phyloP scores from a whole-genome alignment of 352 stramenopile species.

The Hyaloperonospora brassicae region DNA sequence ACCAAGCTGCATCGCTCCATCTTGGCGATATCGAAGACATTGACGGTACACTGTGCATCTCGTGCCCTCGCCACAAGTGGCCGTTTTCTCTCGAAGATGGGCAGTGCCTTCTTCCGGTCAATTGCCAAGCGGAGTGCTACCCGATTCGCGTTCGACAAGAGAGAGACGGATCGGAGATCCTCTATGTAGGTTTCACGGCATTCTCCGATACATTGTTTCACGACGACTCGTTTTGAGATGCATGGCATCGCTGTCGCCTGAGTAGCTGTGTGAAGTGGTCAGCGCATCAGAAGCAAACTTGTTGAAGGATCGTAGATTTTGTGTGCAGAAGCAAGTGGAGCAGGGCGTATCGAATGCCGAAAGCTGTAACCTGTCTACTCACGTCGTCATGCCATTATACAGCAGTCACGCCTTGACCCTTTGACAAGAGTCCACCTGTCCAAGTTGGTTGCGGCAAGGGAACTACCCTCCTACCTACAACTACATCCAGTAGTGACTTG shows the following conservation, averaged over 20 bases:
- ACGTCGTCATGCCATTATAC: too few relatives aligned
- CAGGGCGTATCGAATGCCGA: not conserved
- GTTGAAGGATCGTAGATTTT: too few relatives aligned
- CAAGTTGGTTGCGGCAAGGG: too few relatives aligned
- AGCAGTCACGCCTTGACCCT: too few relatives aligned
- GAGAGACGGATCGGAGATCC: slow-evolving; percentile 33
- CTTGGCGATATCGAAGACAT: slow-evolving; percentile 85
- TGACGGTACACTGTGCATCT: slow-evolving; percentile 56
- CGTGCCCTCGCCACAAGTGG: slow-evolving; percentile 76
- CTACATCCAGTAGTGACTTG: too few relatives aligned
- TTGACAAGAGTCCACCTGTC: too few relatives aligned
- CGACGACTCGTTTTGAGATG: slow-evolving; percentile 58
- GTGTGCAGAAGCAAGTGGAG: not conserved
- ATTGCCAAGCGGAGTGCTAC: slow-evolving; percentile 50
- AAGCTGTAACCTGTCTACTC: too few relatives aligned
- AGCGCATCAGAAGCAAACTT: too few relatives aligned
- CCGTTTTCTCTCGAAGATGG: slow-evolving; percentile 74
- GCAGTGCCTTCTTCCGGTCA: slow-evolving; percentile 47
- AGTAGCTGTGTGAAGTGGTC: too few relatives aligned
- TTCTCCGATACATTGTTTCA: slow-evolving; percentile 57
- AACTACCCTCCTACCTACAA: too few relatives aligned
- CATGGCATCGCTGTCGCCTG: too few relatives aligned
- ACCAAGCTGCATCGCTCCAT: slow-evolving; percentile 71
- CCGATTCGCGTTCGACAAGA: slow-evolving; percentile 45
- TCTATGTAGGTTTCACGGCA: slow-evolving; percentile 64